Evolutionary conservation across 2,329 filamentous ascomycete genomes (phyloP).

Genomic region (Graphilbum fragrans): DNA sequence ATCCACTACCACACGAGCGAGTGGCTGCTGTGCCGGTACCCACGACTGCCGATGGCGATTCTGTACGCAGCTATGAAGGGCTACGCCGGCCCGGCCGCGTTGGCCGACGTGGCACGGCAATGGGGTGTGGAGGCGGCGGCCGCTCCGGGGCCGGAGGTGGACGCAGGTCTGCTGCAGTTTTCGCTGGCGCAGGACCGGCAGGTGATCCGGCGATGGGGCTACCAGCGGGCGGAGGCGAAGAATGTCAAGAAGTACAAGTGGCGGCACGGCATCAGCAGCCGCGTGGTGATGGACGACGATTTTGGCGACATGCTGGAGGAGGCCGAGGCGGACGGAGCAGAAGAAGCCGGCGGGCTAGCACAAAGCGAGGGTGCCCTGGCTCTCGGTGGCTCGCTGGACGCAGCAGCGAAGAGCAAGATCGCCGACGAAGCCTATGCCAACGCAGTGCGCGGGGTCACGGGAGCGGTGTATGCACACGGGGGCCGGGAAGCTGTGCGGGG

Average conservation of each 20-base stretch:
- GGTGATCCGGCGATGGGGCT: constrained; percentile 36
- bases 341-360: no score
- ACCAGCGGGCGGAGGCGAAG: constrained; percentile 36
- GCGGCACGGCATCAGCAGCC: constrained; percentile 61
- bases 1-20: constrained; percentile 84
- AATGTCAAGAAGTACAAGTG: constrained; percentile 36
- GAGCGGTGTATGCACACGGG: constrained; percentile 74
- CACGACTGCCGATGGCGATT: constrained; percentile 80
- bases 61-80: constrained; percentile 77
- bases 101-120: constrained; percentile 62
- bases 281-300: constrained; percentile 70
- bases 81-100: constrained; percentile 64
- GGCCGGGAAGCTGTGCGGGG: constrained; percentile 66
- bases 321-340: constrained; percentile 10
- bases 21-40: constrained; percentile 78
- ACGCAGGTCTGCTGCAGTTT: constrained; percentile 83
- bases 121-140: constrained; percentile 91
- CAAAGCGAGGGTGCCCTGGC: constrained; percentile 1
- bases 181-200: constrained; percentile 33
- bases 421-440: constrained; percentile 35
- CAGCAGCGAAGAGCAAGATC: constrained; percentile 14
- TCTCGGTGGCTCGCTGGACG: constrained; percentile 8
- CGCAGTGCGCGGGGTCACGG: constrained; percentile 75
- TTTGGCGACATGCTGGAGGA: constrained; percentile 55
- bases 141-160: constrained; percentile 79